These are phyloP conservation scores for Dictyostelium brefeldianum DNA, from an alignment of 78 protist genomes.

Conservation along the genomic window DNA sequence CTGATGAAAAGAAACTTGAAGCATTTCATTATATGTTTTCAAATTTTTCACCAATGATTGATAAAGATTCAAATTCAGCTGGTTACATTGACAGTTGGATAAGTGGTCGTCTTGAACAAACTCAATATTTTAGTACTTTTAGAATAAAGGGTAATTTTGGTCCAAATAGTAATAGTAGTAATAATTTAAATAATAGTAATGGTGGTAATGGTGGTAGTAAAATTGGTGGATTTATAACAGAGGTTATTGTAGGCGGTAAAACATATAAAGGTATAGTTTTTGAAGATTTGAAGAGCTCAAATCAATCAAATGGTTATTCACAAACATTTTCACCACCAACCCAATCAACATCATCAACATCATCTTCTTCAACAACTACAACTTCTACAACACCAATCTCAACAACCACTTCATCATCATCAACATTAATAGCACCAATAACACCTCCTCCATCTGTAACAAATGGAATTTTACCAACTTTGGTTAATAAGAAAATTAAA, in stretches of 20 bases:
- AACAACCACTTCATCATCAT: neutral
- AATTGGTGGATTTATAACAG: constrained; percentile 37
- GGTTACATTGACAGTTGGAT: constrained; percentile 18
- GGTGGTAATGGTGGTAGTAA: neutral
- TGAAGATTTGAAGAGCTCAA: constrained; percentile 48
- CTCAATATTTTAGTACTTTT: neutral
- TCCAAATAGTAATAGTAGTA: neutral
- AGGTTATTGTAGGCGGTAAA: constrained; percentile 37
- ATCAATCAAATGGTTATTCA: neutral
- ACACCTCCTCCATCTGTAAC: neutral
- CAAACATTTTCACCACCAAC: constrained; percentile 9
- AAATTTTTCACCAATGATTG: neutral
- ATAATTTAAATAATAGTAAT: neutral
- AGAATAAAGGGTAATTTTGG: constrained; percentile 27
- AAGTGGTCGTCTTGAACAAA: constrained; percentile 28
- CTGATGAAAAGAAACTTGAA: constrained; percentile 49
- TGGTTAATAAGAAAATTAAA: neutral
- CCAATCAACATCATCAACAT: neutral
- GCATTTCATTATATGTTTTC: neutral
- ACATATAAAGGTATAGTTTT: constrained; percentile 55
- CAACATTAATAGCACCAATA: neutral
- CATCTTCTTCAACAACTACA: too few species aligned
- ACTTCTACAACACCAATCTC: neutral
- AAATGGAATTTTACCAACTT: neutral
- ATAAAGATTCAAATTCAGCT: neutral